Evolutionary conservation across 2,329 filamentous ascomycete species (phyloP).

Genomic region (Passalora sequoiae): DNA sequence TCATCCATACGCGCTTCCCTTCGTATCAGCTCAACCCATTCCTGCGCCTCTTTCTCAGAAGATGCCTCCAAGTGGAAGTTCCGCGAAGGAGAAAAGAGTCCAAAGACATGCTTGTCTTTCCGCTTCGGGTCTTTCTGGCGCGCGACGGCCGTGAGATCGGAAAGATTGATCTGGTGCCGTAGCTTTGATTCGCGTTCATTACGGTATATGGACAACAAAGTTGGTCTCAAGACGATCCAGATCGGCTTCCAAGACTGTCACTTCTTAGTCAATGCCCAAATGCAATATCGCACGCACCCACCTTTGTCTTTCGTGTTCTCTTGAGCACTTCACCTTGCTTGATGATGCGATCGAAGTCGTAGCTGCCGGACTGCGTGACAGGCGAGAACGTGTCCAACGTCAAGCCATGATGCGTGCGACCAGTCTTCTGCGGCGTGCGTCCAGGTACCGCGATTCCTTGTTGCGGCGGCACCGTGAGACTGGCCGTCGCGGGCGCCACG

Average conservation of each 20-base stretch:
- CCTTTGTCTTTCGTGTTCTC: slow-evolving; percentile 90
- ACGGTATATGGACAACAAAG: slow-evolving; percentile 87
- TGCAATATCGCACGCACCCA: slow-evolving; percentile 34
- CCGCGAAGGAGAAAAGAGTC: slow-evolving; percentile 80
- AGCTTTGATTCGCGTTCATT: slow-evolving; percentile 84
- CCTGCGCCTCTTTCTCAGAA: slow-evolving; percentile 67
- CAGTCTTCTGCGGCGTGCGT: slow-evolving; percentile 5
- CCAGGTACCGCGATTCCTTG: slow-evolving; percentile 9
- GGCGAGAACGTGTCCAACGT: slow-evolving; percentile 67
- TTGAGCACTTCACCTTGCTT: slow-evolving; percentile 84
- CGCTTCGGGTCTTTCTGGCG: slow-evolving; percentile 84
- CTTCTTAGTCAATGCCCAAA: slow-evolving; percentile 21
- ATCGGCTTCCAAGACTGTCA: slow-evolving; percentile 80
- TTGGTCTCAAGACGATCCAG: slow-evolving; percentile 84
- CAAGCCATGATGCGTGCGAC: slow-evolving; percentile 28
- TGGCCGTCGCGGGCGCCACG: slow-evolving; percentile 3
- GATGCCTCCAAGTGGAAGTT: slow-evolving; percentile 86
- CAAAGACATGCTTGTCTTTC: slow-evolving; percentile 81
- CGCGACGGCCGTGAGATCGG: slow-evolving; percentile 86
- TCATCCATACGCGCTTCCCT: slow-evolving; percentile 77
- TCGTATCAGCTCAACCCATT: slow-evolving; percentile 81
- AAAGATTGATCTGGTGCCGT: slow-evolving; percentile 78
- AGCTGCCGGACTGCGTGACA: slow-evolving; percentile 91
- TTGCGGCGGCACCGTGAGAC: slow-evolving; percentile 3
- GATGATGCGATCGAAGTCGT: slow-evolving; percentile 89